Percentiles rank a stretch among this genome's conserved stretches.
Evolutionary conservation across 495 filamentous ascomycete genomes (phyloP).

Genomic region (Neurospora sp.): DNA sequence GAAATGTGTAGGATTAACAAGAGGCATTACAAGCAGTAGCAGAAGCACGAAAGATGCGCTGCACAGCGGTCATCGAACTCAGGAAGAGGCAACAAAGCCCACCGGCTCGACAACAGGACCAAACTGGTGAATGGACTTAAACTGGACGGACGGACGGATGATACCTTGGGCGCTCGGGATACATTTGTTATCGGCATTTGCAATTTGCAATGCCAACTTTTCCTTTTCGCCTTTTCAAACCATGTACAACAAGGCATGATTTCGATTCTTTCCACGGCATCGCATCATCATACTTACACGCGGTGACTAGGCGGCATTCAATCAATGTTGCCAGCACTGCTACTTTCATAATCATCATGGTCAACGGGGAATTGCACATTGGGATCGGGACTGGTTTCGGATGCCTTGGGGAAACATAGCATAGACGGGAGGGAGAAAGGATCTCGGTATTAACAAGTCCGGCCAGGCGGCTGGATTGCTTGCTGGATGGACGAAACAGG

Average conservation of each 20-base stretch:
- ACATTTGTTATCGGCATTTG: neutral
- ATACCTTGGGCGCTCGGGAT: neutral
- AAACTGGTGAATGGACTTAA: neutral
- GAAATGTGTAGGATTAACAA: neutral
- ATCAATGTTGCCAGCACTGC: neutral
- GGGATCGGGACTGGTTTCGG: neutral
- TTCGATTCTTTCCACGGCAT: neutral
- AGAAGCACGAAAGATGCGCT: neutral
- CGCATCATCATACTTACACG: neutral
- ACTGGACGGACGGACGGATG: neutral
- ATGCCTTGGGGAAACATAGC: neutral
- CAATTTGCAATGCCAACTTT: neutral
- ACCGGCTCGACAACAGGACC: neutral
- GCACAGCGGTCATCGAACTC: neutral
- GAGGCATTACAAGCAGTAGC: neutral
- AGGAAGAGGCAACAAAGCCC: neutral
- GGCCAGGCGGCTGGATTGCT: too few species aligned
- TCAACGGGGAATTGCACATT: neutral
- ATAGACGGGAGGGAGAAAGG: neutral
- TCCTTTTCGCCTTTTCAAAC: neutral
- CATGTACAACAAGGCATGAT: neutral
- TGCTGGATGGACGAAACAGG: neutral
- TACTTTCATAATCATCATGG: neutral
- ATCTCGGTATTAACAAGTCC: too few species aligned
- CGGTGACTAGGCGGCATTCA: neutral